These are phyloP conservation scores for Cephaloascus albidus DNA, from an alignment of 805 yeast species.

Conservation along the genomic window DNA sequence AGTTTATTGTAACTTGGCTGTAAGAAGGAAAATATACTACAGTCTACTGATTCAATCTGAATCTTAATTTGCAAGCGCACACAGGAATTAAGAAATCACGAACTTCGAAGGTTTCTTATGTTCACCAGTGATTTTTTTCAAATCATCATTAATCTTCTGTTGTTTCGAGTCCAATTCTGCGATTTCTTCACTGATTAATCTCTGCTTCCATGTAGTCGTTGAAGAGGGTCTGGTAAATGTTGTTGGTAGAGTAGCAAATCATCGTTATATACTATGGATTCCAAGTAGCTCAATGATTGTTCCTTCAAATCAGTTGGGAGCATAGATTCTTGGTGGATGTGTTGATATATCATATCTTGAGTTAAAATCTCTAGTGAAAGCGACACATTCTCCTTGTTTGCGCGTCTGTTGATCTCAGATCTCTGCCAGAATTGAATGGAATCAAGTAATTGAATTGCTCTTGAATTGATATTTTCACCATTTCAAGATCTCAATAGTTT, in stretches of 20 bases:
- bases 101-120: too few relatives aligned
- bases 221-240: conserved; percentile 29
- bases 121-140: conserved; percentile 28
- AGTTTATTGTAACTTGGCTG: too few relatives aligned
- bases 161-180: conserved; percentile 60
- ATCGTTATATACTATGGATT: conserved; percentile 37
- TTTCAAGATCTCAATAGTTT: too few relatives aligned
- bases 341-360: conserved; percentile 16
- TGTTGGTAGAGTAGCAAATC: conserved; percentile 34
- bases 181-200: conserved; percentile 54
- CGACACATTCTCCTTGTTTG: not conserved
- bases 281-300: conserved; percentile 21
- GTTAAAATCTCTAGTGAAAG: conserved; percentile 19
- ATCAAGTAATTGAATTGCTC: conserved; percentile 1
- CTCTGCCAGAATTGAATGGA: not conserved
- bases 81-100: too few relatives aligned
- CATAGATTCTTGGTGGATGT: conserved; percentile 10
- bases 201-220: conserved; percentile 3
- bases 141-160: conserved; percentile 33
- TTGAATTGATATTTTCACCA: too few relatives aligned
- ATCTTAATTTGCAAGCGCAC: too few relatives aligned
- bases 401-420: not conserved
- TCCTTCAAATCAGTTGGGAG: conserved; percentile 23
- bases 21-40: too few relatives aligned
- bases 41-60: too few relatives aligned